Evolutionary conservation across 148 eudicot species (phyloP).

Genomic region (Camellia sinensis): DNA sequence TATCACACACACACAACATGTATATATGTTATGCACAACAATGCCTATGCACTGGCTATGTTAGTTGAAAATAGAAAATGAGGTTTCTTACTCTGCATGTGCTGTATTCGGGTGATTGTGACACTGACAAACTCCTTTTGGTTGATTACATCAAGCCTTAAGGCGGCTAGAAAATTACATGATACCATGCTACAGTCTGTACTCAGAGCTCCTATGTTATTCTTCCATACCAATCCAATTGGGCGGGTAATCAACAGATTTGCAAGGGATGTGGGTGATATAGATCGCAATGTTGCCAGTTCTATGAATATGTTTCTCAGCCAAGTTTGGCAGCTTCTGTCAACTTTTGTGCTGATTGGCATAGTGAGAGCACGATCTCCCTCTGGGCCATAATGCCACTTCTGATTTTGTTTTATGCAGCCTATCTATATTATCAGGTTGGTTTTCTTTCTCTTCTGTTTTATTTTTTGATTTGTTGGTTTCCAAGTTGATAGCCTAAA

Average conservation of each 20-base stretch:
- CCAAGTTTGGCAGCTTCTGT: constrained; percentile 50
- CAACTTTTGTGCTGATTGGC: constrained; percentile 59
- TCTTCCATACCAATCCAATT: constrained; percentile 68
- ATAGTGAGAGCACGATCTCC: constrained; percentile 58
- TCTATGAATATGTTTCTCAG: constrained; percentile 35
- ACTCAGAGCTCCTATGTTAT: constrained; percentile 66
- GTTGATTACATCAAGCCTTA: constrained; percentile 63
- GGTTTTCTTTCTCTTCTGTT: constrained; percentile 11
- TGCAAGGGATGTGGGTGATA: constrained; percentile 54
- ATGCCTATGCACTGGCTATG: not conserved
- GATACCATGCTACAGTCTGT: constrained; percentile 54
- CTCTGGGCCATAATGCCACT: constrained; percentile 73
- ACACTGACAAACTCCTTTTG: constrained; percentile 62
- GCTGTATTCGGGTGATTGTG: constrained; percentile 47
- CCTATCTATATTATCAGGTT: constrained; percentile 66
- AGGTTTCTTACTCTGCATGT: constrained; percentile 3
- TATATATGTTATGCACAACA: not conserved
- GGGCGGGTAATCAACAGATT: constrained; percentile 70
- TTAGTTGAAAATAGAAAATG: not conserved
- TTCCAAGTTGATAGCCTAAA: not conserved
- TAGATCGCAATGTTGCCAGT: constrained; percentile 60
- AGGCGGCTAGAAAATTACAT: constrained; percentile 59
- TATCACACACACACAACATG: not conserved
- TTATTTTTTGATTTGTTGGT: not conserved
- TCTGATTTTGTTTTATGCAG: constrained; percentile 55